A percentile compares a stretch with the other conserved stretches of the same genome.
Conservation (phyloP, 2,329 filamentous ascomycete species). For the Cytospora leucostoma region DNA sequence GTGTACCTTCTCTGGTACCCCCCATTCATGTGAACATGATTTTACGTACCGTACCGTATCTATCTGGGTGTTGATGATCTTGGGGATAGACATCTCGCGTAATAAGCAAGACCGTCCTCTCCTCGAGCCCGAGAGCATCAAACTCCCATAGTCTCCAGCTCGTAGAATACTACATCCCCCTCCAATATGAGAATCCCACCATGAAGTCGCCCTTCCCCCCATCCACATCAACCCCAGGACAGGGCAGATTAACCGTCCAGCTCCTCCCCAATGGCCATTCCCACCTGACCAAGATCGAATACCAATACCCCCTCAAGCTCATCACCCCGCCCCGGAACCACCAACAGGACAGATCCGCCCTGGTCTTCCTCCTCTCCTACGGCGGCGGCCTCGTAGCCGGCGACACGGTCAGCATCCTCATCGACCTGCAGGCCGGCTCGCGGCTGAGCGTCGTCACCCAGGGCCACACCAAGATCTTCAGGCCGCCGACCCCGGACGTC, state of each 20-base stretch:
- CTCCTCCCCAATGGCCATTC: conserved; percentile 72
- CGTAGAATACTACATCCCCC: neutral
- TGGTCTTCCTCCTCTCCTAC: conserved; percentile 90
- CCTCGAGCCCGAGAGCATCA: neutral
- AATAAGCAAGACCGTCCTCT: neutral
- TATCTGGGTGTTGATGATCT: neutral
- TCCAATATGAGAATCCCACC: conserved; percentile 25
- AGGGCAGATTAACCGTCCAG: conserved; percentile 74
- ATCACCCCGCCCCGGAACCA: conserved; percentile 74
- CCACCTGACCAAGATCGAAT: conserved; percentile 73
- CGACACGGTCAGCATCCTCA: conserved; percentile 73
- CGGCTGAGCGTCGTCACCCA: conserved; percentile 69
- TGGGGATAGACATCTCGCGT: neutral
- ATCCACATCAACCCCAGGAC: conserved; percentile 72
- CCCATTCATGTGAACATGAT: neutral
- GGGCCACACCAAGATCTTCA: conserved; percentile 96
- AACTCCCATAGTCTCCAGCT: conserved; percentile 27
- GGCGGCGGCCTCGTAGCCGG: conserved; percentile 90
- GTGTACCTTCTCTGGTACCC: conserved; percentile 1
- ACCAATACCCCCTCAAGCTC: conserved; percentile 93
- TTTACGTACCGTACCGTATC: neutral
- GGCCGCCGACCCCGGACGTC: conserved; percentile 60
- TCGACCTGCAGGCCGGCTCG: conserved; percentile 65
- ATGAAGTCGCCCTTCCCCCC: conserved; percentile 74
- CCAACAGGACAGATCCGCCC: conserved; percentile 62